Base-by-base conservation (phyloP, 2,329 filamentous ascomycete genomes). In the Cytospora paraplurivora region DNA sequence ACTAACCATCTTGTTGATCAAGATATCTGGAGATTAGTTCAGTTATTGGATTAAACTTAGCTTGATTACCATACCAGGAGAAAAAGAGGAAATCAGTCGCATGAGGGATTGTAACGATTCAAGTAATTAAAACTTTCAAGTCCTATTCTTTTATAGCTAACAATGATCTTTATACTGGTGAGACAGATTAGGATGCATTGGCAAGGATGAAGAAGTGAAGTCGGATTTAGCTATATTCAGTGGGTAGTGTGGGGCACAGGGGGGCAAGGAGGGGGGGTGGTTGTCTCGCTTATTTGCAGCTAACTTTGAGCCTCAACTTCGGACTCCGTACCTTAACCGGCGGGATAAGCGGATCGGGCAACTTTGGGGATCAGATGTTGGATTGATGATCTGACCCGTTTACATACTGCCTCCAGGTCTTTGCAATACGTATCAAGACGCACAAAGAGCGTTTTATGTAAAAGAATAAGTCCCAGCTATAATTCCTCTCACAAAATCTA, bases 281-380 rank as follows among this genome's bases (percentile, higher is more conserved):
- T 19, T 49, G 50, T 63, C 33, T 49, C 53, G 57, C 59, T 64
- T 56, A 60, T 52, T 56, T 51, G 57, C 52, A 64, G 57, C 62
- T 52, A 53, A 37, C 19, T 27, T 55, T 54, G 54, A 59, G 57
- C 57, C 59, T 59, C 59, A 64, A 57, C 37, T 63, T 64, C 62
- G 62, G 62, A 49, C 51, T 59, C 62, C 62, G 62, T 61, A 60
- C n/a, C 52, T 61, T 34, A 27, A 41, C 27, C 52, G 57, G 55
- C 54, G 55, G 49, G 21, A 37, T 62, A 53, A 64, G 62, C 62
- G 59, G 38, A 19, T 56, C 35, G 37, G 56, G 44, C 52, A 44
- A 56, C 56, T 53, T 55, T 55, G 58, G 58, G 50, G 51, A 7
- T 47, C 15, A 44, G 47, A 44, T 33, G 41, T 44, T 34, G 50